Conservation (phyloP, 2,329 filamentous ascomycete species). For the Ramularia endophylla region DNA sequence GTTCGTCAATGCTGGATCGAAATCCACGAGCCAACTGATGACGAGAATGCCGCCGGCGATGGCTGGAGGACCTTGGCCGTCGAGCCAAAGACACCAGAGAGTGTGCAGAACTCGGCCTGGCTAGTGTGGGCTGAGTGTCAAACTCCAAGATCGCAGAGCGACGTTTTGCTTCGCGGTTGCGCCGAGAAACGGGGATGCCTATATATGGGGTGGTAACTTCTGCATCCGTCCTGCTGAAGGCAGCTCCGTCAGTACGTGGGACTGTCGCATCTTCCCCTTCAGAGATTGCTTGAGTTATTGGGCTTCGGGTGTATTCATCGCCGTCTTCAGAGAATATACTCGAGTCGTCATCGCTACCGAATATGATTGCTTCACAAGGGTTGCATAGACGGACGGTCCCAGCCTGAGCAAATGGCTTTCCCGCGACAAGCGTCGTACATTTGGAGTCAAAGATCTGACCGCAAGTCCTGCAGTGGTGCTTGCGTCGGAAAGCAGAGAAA, state of each 20-base stretch:
- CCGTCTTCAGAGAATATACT: slow-evolving; percentile 81
- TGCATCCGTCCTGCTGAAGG: slow-evolving; percentile 20
- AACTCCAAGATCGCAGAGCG: slow-evolving; percentile 87
- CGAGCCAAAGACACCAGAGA: slow-evolving; percentile 70
- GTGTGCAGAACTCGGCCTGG: slow-evolving; percentile 87
- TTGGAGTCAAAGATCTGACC: slow-evolving; percentile 99
- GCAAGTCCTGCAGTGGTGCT: slow-evolving; percentile 92
- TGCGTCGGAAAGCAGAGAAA: slow-evolving; percentile 89
- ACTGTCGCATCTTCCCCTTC: slow-evolving; percentile 10
- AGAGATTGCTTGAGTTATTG: slow-evolving; percentile 11
- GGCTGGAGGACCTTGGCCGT: slow-evolving; percentile 69
- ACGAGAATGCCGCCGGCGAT: slow-evolving; percentile 82
- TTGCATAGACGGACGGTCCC: slow-evolving; percentile 86
- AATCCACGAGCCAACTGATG: slow-evolving; percentile 75
- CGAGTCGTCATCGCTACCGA: slow-evolving; percentile 74
- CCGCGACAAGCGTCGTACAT: slow-evolving; percentile 87
- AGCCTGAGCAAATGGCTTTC: slow-evolving; percentile 78
- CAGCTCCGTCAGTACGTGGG: slow-evolving; percentile 18
- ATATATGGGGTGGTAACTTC: slow-evolving; percentile 53
- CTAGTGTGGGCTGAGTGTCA: slow-evolving; percentile 68
- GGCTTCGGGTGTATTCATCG: slow-evolving; percentile 23
- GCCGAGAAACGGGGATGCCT: slow-evolving; percentile 59
- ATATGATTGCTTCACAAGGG: slow-evolving; percentile 85
- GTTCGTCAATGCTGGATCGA: slow-evolving; percentile 66
- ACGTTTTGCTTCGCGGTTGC: slow-evolving; percentile 70